Conservation (phyloP, 495 filamentous ascomycete genomes). For the Aspergillus bertholletiae region DNA sequence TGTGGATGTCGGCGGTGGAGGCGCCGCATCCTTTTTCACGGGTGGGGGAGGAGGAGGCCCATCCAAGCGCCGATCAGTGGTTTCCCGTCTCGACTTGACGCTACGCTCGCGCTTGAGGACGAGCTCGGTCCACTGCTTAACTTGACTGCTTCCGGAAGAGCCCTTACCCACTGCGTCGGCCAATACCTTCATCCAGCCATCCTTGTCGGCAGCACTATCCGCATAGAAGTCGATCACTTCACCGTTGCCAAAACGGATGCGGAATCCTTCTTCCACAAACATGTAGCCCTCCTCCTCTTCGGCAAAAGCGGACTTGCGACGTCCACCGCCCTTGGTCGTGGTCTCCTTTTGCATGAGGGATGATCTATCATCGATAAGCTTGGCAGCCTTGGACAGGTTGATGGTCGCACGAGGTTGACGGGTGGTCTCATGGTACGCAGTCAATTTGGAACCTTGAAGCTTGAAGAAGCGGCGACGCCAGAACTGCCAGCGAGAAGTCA, state of each 20-base stretch:
- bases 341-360: slow-evolving; percentile 77
- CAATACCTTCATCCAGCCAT: slow-evolving; percentile 93
- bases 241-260: slow-evolving; percentile 95
- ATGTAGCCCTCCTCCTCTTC: slow-evolving; percentile 99
- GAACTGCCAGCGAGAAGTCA: slow-evolving; percentile 55
- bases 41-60: slow-evolving; percentile 21
- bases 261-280: slow-evolving; percentile 99
- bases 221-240: slow-evolving; percentile 99
- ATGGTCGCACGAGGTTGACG: slow-evolving; percentile 95
- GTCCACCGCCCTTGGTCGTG: slow-evolving; percentile 66
- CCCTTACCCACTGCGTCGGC: slow-evolving; percentile 77
- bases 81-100: slow-evolving; percentile 32
- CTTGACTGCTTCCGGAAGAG: slow-evolving; percentile 37
- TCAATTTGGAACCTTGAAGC: slow-evolving; percentile 83
- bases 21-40: slow-evolving; percentile 21
- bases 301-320: slow-evolving; percentile 90
- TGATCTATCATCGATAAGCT: slow-evolving; percentile 90
- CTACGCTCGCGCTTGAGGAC: slow-evolving; percentile 56
- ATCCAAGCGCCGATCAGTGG: slow-evolving; percentile 23
- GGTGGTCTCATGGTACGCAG: slow-evolving; percentile 92
- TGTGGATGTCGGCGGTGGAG: slow-evolving; percentile 26
- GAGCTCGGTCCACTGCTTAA: slow-evolving; percentile 75
- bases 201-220: slow-evolving; percentile 78
- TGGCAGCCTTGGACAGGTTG: slow-evolving; percentile 89
- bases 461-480: slow-evolving; percentile 98